Conservation (phyloP, 1,139 yeast genomes). For the Yamadazyma kanchanaburiensis region DNA sequence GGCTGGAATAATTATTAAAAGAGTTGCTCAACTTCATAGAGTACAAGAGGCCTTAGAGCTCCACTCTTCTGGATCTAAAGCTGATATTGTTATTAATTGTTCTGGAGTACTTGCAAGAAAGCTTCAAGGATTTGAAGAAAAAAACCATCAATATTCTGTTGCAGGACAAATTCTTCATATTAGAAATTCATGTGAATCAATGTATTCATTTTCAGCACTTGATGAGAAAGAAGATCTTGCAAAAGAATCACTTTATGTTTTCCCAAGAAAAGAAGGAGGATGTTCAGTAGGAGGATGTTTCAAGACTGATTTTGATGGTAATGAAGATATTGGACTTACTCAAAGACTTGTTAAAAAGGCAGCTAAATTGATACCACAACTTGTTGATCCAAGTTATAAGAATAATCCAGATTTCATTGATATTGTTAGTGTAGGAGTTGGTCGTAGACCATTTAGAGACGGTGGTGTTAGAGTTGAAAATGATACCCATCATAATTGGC, state of each 20-base stretch:
- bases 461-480: constrained; percentile 44
- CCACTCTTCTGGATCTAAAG: constrained; percentile 20
- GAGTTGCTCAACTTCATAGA: constrained; percentile 23
- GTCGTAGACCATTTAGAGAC: constrained; percentile 47
- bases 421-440: constrained; percentile 38
- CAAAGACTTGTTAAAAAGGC: constrained; percentile 40
- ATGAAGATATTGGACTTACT: constrained; percentile 34
- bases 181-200: constrained; percentile 29
- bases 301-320: constrained; percentile 17
- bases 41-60: constrained; percentile 25
- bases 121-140: constrained; percentile 31
- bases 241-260: constrained; percentile 39
- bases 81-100: constrained; percentile 44
- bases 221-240: constrained; percentile 20
- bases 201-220: constrained; percentile 27
- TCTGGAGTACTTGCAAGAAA: constrained; percentile 38
- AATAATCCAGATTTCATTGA: constrained; percentile 36
- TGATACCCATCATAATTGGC: constrained; percentile 27
- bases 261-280: constrained; percentile 57
- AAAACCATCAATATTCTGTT: constrained; percentile 25
- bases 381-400: constrained; percentile 28
- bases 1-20: constrained; percentile 32
- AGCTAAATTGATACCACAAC: constrained; percentile 38
- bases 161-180: constrained; percentile 39
- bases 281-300: constrained; percentile 52